These are phyloP conservation scores for Draba incana DNA, from an alignment of 345 rosid genomes.

Conservation along the genomic window DNA sequence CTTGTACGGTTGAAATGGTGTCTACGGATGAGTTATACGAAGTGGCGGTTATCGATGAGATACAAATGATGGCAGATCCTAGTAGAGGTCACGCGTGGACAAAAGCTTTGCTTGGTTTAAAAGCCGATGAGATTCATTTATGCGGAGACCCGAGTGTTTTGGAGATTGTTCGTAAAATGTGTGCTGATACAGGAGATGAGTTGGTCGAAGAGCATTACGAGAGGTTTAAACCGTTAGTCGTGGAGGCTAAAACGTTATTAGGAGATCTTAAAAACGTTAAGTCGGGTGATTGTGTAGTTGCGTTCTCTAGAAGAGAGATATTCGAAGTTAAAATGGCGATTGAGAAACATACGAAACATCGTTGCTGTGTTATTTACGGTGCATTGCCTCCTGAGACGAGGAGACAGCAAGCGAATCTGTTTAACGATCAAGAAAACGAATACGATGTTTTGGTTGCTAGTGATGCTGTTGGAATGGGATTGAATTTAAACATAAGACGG, in stretches of 20 bases:
- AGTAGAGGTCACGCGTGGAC: constrained; percentile 94
- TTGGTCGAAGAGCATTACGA: constrained; percentile 76
- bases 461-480: constrained; percentile 97
- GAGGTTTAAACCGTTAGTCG: constrained; percentile 85
- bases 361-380: constrained; percentile 94
- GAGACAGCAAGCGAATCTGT: constrained; percentile 87
- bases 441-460: constrained; percentile 96
- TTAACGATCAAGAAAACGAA: constrained; percentile 84
- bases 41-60: constrained; percentile 93
- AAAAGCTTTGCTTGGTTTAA: constrained; percentile 83
- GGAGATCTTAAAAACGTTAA: constrained; percentile 77
- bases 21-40: constrained; percentile 75
- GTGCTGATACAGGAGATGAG: constrained; percentile 90
- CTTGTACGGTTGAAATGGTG: constrained; percentile 96
- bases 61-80: constrained; percentile 84
- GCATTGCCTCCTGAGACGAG: constrained; percentile 97
- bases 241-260: constrained; percentile 81
- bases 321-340: constrained; percentile 90
- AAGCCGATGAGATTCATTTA: constrained; percentile 94
- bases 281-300: constrained; percentile 92
- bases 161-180: constrained; percentile 71
- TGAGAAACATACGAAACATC: constrained; percentile 78
- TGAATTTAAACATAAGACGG: constrained; percentile 91
- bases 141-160: constrained; percentile 97
- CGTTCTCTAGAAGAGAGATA: constrained; percentile 92